A percentile compares a stretch with the other conserved stretches of the same genome.
Conservation (phyloP, 768 basidiomycete species). For the Clavaria fumosa region DNA sequence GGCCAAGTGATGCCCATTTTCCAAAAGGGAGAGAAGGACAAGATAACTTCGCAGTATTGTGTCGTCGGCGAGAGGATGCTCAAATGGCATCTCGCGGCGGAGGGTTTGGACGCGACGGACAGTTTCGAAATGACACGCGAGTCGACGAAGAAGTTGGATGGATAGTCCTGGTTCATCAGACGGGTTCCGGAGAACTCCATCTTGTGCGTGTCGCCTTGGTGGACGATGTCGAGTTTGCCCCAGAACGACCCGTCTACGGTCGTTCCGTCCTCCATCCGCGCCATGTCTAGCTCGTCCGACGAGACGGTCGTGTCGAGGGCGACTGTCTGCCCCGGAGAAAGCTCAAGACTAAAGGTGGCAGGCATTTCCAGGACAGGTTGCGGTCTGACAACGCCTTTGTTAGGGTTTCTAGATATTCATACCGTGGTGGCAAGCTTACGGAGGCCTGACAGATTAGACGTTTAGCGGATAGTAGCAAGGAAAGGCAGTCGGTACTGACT, state of each 20-base stretch:
- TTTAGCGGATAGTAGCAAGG: constrained; percentile 13
- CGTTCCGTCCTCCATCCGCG: constrained; percentile 81
- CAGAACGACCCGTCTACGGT: constrained; percentile 75
- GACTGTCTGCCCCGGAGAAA: constrained; percentile 63
- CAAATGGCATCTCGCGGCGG: constrained; percentile 61
- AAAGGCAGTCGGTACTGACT: constrained; percentile 33
- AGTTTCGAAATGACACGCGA: constrained; percentile 65
- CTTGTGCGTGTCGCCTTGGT: constrained; percentile 58
- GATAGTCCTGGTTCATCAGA: constrained; percentile 44
- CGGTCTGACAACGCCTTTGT: constrained; percentile 25
- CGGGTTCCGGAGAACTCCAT: constrained; percentile 78
- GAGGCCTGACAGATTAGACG: constrained; percentile 31
- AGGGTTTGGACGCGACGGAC: constrained; percentile 56
- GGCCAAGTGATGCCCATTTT: constrained; percentile 67
- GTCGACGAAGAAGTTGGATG: constrained; percentile 60
- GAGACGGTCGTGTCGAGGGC: constrained; percentile 65
- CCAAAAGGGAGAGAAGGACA: constrained; percentile 62
- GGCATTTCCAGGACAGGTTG: constrained; percentile 79
- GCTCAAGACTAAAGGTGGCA: constrained; percentile 69
- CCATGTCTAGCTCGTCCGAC: constrained; percentile 82
- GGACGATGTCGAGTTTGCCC: constrained; percentile 77
- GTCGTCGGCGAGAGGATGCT: constrained; percentile 55
- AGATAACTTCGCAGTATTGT: constrained; percentile 69
- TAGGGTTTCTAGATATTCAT: background rate
- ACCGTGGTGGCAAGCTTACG: background rate